These are phyloP conservation scores for Tricholoma sp. DNA, from an alignment of 768 basidiomycete genomes.

Conservation along the genomic window DNA sequence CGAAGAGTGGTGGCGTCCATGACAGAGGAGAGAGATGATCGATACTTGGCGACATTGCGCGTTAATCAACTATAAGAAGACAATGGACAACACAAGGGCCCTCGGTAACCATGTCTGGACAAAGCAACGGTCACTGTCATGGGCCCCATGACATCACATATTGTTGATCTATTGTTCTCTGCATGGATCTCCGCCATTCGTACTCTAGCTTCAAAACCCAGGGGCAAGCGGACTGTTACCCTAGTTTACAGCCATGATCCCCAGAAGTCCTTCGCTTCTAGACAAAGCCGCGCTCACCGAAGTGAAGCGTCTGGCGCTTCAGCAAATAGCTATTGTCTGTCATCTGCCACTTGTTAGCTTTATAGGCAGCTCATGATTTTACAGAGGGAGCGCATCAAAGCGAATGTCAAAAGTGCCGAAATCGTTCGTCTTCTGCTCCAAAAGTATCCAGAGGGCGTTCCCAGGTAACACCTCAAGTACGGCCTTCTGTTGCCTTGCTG, in stretches of 20 bases:
- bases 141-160: background rate
- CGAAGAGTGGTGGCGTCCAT: constrained; percentile 9
- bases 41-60: background rate
- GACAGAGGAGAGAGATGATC: background rate
- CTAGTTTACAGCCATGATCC: background rate
- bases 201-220: background rate
- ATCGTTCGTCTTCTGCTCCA: constrained; percentile 14
- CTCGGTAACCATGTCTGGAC: background rate
- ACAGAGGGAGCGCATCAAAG: constrained; percentile 19
- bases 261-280: background rate
- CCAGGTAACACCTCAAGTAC: constrained; percentile 2
- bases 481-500: background rate
- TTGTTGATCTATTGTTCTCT: constrained; percentile 11
- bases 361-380: background rate
- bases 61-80: background rate
- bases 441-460: constrained; percentile 14
- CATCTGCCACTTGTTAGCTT: background rate
- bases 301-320: constrained; percentile 13
- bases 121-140: background rate
- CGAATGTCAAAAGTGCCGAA: constrained; percentile 15
- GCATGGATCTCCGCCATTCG: background rate
- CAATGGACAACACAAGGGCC: background rate
- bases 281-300: constrained; percentile 8
- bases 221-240: background rate
- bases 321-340: constrained; percentile 17